Percentiles rank a stretch among this genome's conserved stretches.
Conservation (phyloP, 2,329 filamentous ascomycete species). For the Shiraia sp. region DNA sequence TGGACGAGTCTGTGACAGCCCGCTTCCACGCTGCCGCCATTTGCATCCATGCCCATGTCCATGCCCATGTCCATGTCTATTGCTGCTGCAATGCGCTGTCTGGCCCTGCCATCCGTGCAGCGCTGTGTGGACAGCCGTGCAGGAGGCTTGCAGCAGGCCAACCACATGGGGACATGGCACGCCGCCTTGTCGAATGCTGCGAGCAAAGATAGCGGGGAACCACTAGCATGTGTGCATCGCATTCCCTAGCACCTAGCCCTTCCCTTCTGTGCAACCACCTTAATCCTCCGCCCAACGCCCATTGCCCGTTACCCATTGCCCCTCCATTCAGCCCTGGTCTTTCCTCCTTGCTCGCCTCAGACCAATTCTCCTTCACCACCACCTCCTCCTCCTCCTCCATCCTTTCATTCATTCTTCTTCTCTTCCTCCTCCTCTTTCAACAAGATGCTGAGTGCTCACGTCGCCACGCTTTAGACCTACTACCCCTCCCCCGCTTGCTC, state of each 20-base stretch:
- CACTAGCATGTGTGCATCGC: slow-evolving; percentile 26
- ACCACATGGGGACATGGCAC: slow-evolving; percentile 30
- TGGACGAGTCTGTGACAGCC: no score
- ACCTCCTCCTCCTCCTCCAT: neutral
- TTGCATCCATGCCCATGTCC: slow-evolving; percentile 8
- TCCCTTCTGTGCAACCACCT: slow-evolving; percentile 31
- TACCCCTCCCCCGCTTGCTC: slow-evolving; percentile 15
- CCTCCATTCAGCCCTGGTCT: slow-evolving; percentile 20
- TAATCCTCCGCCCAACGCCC: slow-evolving; percentile 19
- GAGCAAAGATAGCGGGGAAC: slow-evolving; percentile 32
- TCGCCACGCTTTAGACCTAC: slow-evolving; percentile 33
- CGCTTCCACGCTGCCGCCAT: slow-evolving; percentile 31
- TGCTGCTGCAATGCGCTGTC: no score
- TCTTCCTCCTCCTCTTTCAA: slow-evolving; percentile 14
- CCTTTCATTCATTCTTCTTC: slow-evolving; percentile 7
- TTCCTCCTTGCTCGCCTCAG: slow-evolving; percentile 17
- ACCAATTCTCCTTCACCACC: slow-evolving; percentile 12
- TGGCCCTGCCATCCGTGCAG: slow-evolving; percentile 21
- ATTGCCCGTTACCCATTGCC: slow-evolving; percentile 11
- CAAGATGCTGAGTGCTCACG: slow-evolving; percentile 17
- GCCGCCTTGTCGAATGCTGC: slow-evolving; percentile 35
- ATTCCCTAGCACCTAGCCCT: slow-evolving; percentile 18
- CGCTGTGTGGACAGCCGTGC: slow-evolving; percentile 26
- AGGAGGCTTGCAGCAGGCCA: slow-evolving; percentile 35
- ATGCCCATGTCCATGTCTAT: slow-evolving; percentile 5